Evolutionary conservation across 805 yeast genomes (phyloP).

Genomic region (Saturnispora silvae): DNA sequence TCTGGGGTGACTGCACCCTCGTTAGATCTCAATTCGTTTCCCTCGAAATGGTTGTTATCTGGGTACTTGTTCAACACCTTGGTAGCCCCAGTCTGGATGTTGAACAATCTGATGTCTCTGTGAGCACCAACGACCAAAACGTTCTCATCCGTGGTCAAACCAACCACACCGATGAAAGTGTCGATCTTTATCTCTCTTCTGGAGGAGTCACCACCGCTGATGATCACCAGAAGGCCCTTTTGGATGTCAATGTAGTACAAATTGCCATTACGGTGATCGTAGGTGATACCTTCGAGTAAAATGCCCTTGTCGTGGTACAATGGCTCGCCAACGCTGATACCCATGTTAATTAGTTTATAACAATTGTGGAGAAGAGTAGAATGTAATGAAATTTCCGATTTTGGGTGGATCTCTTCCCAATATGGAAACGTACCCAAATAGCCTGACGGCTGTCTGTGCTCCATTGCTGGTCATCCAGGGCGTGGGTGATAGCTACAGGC

Average conservation of each 20-base stretch:
- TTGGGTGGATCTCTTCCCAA: too few relatives aligned
- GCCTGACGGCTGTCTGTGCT: conserved; percentile 25
- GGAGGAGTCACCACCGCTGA: conserved; percentile 2
- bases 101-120: conserved; percentile 50
- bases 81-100: conserved; percentile 32
- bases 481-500: conserved; percentile 16
- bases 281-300: conserved; percentile 59
- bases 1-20: conserved; percentile 74
- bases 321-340: conserved; percentile 12
- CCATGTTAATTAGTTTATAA: too few relatives aligned
- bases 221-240: conserved; percentile 27
- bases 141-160: conserved; percentile 47
- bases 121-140: conserved; percentile 51
- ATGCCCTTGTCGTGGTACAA: conserved; percentile 29
- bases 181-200: conserved; percentile 21
- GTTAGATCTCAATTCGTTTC: conserved; percentile 47
- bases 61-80: conserved; percentile 31
- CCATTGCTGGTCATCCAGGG: conserved; percentile 37
- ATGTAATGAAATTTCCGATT: too few relatives aligned
- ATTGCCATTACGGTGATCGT: conserved; percentile 44
- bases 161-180: conserved; percentile 60
- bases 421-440: conserved; percentile 32
- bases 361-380: too few relatives aligned
- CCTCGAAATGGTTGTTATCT: conserved; percentile 23
- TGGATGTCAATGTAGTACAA: conserved; percentile 40